A percentile compares a stretch with the other conserved stretches of the same genome.
Evolutionary conservation across 164 flowering plant species (phyloP).

Genomic region (Nymphaea colorata): DNA sequence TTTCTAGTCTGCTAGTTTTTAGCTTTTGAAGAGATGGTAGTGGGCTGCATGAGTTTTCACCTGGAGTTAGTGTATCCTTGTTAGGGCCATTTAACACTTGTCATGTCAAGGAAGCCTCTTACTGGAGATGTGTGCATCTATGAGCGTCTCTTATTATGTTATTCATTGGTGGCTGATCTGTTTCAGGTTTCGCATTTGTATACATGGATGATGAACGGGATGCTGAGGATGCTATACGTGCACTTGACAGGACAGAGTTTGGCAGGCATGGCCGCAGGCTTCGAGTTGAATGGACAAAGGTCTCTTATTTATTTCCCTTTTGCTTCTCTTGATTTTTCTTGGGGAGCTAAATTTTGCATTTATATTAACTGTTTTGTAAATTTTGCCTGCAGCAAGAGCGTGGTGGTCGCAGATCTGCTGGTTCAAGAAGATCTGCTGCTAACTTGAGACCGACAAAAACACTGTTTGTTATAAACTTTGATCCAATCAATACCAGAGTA

Average conservation of each 20-base stretch:
- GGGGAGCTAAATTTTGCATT: background rate
- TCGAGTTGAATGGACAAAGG: slow-evolving; percentile 99
- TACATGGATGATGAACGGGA: slow-evolving; percentile 98
- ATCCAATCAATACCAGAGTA: slow-evolving; percentile 62
- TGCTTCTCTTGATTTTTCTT: background rate
- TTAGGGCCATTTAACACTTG: background rate
- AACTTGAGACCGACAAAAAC: slow-evolving; percentile 75
- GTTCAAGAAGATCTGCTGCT: slow-evolving; percentile 48
- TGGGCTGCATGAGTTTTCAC: slow-evolving; percentile 21
- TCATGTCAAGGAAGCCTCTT: background rate
- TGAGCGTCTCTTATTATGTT: background rate
- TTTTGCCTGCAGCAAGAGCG: slow-evolving; percentile 68
- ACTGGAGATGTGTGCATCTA: background rate
- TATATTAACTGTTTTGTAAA: background rate
- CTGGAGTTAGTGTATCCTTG: slow-evolving; percentile 8
- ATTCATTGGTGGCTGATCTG: background rate
- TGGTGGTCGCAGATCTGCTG: slow-evolving; percentile 49
- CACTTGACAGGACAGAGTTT: slow-evolving; percentile 71
- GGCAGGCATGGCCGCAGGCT: slow-evolving; percentile 90
- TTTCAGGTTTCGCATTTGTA: slow-evolving; percentile 88
- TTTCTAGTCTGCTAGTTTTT: slow-evolving; percentile 44
- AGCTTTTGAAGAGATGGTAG: slow-evolving; percentile 33
- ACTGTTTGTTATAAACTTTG: slow-evolving; percentile 90
- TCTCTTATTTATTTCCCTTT: slow-evolving; percentile 5
- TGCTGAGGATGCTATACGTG: slow-evolving; percentile 92